These are phyloP conservation scores for Fusarium secorum DNA, from an alignment of 2,329 filamentous ascomycete species.

Conservation along the genomic window DNA sequence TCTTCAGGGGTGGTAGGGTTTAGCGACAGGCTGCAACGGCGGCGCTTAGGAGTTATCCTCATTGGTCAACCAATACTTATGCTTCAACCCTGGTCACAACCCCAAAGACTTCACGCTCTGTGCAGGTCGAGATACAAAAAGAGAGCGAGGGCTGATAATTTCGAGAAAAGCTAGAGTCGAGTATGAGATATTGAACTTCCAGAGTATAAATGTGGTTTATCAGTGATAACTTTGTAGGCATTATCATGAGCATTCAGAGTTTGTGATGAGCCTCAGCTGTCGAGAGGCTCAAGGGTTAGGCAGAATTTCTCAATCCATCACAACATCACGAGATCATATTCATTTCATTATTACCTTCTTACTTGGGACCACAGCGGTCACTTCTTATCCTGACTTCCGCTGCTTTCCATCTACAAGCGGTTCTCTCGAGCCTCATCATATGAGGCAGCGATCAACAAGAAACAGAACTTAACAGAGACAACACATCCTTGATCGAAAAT, in stretches of 20 bases:
- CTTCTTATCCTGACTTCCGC: neutral
- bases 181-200: neutral
- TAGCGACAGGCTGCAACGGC: constrained; percentile 41
- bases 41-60: constrained; percentile 42
- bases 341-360: neutral
- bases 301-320: neutral
- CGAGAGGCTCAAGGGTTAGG: neutral
- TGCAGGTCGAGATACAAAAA: neutral
- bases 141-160: neutral
- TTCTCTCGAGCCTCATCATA: neutral
- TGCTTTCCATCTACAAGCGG: neutral
- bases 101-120: constrained; percentile 24
- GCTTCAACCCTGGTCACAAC: constrained; percentile 38
- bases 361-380: neutral
- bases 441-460: neutral
- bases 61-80: constrained; percentile 38
- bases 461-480: neutral
- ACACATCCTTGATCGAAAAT: neutral
- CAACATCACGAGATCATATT: neutral
- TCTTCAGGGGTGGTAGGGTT: constrained; percentile 36
- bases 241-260: neutral
- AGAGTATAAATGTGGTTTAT: neutral
- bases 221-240: neutral
- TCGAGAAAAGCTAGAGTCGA: neutral
- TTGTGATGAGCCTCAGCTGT: neutral